Base-by-base conservation (phyloP, 208 protist species). In the Phytomonas sp. region DNA sequence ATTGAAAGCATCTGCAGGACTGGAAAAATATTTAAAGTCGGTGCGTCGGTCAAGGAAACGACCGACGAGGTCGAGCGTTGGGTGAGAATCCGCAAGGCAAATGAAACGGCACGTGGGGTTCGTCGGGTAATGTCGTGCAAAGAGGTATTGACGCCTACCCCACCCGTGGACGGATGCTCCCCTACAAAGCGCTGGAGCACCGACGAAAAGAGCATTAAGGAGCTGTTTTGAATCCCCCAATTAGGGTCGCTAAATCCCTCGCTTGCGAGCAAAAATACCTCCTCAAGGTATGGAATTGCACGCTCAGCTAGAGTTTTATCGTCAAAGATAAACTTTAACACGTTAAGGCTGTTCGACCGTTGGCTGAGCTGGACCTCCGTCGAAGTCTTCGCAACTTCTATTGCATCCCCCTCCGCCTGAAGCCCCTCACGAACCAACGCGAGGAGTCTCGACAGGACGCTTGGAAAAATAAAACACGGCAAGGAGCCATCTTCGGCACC, bases 271-370 rank as follows among this genome's bases (percentile, higher is more conserved):
- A 79, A 87, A 79, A 97, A 94, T 37, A 86, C 88, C 31, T 90
- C 81, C 76, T 95, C 84, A 7, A 94, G 69, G 71, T 84, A 80
- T 12, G 81, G 74, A 14, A 93, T 74, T 2, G 80, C 69, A 56
- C 86, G 79, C 19, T 89, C 86, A 1, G 84, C 77, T 62, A 97
- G 86, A 12, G 76, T 37, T 60, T 86, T 94, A 70, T 97, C 86
- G 64, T 97, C 91, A 74, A 96, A 95, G 36, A 97, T 80, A 75
- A 95, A 97, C 76, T 94, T 95, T 52, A 97, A 69, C 31, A 97
- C 92, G 75, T 97, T 97, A 16, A 97, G 72, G 16, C 89, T 89
- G 69, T 97, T 96, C 5, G 90, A 92, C 61, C 84, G 86, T 69
- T 92, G 90, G 36, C 88, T 88, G 31, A 76, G 77, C 19, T 59